phyloP scores from a whole-genome alignment of 495 filamentous ascomycete genomes.

The Neurospora sp. region DNA sequence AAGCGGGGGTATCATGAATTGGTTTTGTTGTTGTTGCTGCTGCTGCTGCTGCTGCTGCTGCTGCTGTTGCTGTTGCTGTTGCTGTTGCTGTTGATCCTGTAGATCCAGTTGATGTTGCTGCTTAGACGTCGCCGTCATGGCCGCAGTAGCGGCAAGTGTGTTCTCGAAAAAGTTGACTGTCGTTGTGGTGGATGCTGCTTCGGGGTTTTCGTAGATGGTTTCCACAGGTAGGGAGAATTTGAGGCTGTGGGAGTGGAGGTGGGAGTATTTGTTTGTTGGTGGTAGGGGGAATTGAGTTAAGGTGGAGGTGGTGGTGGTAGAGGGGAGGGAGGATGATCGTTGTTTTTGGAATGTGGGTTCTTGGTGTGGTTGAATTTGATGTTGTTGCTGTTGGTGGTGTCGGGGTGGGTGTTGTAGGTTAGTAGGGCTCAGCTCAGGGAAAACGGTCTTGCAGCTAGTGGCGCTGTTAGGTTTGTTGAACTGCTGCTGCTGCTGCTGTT shows the following conservation, averaged over 20 bases:
- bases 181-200: background rate
- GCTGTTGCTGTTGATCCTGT: background rate
- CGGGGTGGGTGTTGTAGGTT: background rate
- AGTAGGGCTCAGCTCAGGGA: background rate
- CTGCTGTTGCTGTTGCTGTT: background rate
- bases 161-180: background rate
- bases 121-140: background rate
- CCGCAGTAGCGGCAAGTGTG: background rate
- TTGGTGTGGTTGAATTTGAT: background rate
- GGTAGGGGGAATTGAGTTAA: background rate
- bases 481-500: conserved; percentile 1
- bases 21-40: conserved; percentile 1
- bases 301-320: background rate
- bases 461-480: background rate
- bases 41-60: background rate
- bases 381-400: background rate
- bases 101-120: background rate
- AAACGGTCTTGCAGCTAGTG: background rate
- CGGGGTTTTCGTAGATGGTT: background rate
- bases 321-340: background rate
- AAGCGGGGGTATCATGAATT: background rate
- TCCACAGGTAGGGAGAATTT: background rate
- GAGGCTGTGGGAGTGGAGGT: background rate
- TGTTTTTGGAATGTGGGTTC: background rate
- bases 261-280: background rate